These are phyloP conservation scores for Colletotrichum agaves DNA, from an alignment of 2,329 filamentous ascomycete species.

Conservation along the genomic window DNA sequence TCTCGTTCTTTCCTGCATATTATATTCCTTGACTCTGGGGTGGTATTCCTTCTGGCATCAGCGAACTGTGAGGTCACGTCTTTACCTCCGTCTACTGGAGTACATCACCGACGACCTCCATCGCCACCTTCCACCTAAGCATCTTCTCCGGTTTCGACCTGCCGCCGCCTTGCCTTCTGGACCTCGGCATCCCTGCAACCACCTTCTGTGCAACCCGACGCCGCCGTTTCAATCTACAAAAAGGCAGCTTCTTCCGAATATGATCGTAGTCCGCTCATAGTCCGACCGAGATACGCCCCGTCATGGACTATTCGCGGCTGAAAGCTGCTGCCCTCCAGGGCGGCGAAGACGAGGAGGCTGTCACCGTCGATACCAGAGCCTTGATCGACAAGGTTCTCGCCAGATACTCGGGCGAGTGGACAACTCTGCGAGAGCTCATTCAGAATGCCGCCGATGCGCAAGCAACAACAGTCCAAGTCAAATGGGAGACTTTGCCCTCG, in stretches of 20 bases:
- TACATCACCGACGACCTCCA: conserved; percentile 13
- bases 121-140: conserved; percentile 16
- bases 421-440: conserved; percentile 87
- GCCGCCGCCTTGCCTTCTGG: neutral
- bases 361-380: conserved; percentile 96
- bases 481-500: conserved; percentile 91
- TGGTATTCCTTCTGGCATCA: neutral
- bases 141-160: neutral
- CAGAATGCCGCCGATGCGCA: conserved; percentile 99
- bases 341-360: conserved; percentile 92
- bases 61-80: conserved; percentile 23
- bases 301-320: conserved; percentile 79
- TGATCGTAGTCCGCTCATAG: conserved; percentile 9
- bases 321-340: conserved; percentile 88
- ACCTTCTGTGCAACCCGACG: neutral
- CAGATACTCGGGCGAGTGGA: conserved; percentile 96
- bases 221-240: neutral
- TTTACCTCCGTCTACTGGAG: conserved; percentile 20
- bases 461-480: conserved; percentile 88
- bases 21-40: too few species aligned
- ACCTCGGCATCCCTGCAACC: neutral
- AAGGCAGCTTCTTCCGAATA: conserved; percentile 5
- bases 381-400: conserved; percentile 98
- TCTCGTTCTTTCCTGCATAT: neutral
- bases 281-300: conserved; percentile 28